Evolutionary conservation across 2,329 filamentous ascomycete genomes (phyloP).

Genomic region (Fusarium buharicum): DNA sequence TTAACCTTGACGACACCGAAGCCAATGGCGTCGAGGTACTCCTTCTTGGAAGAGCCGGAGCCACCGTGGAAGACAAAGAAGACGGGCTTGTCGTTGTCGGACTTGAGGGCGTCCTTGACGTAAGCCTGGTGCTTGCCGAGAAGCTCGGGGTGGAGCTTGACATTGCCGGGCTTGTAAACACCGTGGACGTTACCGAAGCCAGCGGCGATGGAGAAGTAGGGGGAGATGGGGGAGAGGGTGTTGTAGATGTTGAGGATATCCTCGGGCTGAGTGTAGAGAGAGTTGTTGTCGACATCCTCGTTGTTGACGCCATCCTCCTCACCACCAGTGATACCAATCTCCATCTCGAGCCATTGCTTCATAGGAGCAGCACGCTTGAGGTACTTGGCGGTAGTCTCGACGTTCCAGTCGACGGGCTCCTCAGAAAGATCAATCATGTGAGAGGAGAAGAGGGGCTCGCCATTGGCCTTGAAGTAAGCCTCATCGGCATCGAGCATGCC

Average conservation of each 20-base stretch:
- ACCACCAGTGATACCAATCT: conserved; percentile 86
- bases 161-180: conserved; percentile 98
- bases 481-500: conserved; percentile 96
- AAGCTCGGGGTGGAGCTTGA: conserved; percentile 95
- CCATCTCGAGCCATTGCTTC: conserved; percentile 99
- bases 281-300: conserved; percentile 95
- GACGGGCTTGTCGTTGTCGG: conserved; percentile 86
- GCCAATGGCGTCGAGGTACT: conserved; percentile 88
- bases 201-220: conserved; percentile 97
- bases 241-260: conserved; percentile 94
- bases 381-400: conserved; percentile 91
- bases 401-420: conserved; percentile 90
- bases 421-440: conserved; percentile 99
- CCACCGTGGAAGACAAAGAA: conserved; percentile 99
- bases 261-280: conserved; percentile 97
- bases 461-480: conserved; percentile 91
- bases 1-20: conserved; percentile 99
- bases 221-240: conserved; percentile 83
- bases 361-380: conserved; percentile 93
- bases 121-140: conserved; percentile 96
- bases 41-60: conserved; percentile 88
- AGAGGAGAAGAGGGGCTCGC: conserved; percentile 91
- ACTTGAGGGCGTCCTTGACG: conserved; percentile 81
- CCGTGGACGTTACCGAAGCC: conserved; percentile 99
- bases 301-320: conserved; percentile 99